Conservation (phyloP, 805 yeast species). For the Kuraishia piskuri region DNA sequence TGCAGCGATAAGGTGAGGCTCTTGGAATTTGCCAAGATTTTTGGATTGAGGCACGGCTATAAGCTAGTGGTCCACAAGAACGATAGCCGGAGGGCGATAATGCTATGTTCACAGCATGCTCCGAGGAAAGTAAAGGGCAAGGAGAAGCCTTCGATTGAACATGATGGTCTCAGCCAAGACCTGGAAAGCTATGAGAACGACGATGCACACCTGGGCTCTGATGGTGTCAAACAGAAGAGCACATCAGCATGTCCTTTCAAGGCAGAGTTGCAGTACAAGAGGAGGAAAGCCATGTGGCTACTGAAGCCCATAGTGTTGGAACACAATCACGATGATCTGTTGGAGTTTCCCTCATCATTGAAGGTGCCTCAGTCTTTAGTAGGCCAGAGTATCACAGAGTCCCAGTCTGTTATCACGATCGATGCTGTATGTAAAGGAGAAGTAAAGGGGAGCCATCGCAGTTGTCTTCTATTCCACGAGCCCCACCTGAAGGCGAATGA, state of each 20-base stretch:
- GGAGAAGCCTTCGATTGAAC: not conserved
- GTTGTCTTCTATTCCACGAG: not conserved
- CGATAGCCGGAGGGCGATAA: constrained; percentile 15
- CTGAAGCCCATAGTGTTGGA: constrained; percentile 12
- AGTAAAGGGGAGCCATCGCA: not conserved
- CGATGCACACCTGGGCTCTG: not conserved
- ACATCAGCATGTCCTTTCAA: constrained; percentile 14
- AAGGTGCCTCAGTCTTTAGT: not conserved
- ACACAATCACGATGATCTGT: constrained; percentile 12
- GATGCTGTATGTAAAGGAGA: not conserved
- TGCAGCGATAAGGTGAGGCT: constrained; percentile 13
- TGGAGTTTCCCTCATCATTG: not conserved
- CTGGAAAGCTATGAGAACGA: not conserved
- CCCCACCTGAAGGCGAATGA: not conserved
- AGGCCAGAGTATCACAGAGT: not conserved
- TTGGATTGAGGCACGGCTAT: constrained; percentile 15
- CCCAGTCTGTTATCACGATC: not conserved
- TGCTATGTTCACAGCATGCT: constrained; percentile 14
- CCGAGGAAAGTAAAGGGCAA: not conserved
- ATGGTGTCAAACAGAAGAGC: not conserved
- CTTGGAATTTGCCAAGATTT: constrained; percentile 15
- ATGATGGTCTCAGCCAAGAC: not conserved
- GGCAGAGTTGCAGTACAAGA: constrained; percentile 16
- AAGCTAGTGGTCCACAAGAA: constrained; percentile 15
- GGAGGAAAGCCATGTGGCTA: constrained; percentile 16